A percentile compares a stretch with the other conserved stretches of the same genome.
Conservation (phyloP, 164 flowering plant genomes). For the Vitis vinifera region DNA sequence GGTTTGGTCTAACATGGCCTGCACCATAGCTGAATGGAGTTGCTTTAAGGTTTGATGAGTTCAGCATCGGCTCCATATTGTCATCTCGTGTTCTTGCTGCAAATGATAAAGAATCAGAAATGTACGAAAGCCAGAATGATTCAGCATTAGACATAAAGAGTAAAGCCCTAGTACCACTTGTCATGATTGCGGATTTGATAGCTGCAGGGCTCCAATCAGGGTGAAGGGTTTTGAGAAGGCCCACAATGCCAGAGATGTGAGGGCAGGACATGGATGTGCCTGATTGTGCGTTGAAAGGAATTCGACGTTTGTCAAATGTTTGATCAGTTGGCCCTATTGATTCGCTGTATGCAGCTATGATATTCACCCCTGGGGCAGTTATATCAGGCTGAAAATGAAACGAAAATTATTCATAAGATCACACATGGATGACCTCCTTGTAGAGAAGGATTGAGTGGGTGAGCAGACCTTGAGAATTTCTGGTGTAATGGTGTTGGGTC, state of each 20-base stretch:
- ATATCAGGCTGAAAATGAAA: constrained; percentile 61
- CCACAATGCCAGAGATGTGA: constrained; percentile 65
- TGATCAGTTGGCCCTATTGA: constrained; percentile 27
- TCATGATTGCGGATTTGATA: constrained; percentile 80
- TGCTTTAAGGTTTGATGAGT: constrained; percentile 20
- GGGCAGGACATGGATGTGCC: constrained; percentile 92
- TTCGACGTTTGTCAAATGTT: constrained; percentile 28
- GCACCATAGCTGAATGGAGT: constrained; percentile 62
- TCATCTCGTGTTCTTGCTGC: constrained; percentile 51
- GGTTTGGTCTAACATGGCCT: constrained; percentile 62
- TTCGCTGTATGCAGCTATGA: constrained; percentile 56
- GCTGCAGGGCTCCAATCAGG: constrained; percentile 79
- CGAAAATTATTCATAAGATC: neutral
- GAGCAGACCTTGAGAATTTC: constrained; percentile 58
- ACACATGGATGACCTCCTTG: no score
- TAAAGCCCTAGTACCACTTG: constrained; percentile 36
- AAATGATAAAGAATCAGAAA: neutral
- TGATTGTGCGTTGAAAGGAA: constrained; percentile 29
- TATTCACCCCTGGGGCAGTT: constrained; percentile 69
- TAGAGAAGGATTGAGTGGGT: neutral
- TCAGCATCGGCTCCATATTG: constrained; percentile 27
- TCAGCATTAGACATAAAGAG: neutral
- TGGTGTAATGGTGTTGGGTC: constrained; percentile 48
- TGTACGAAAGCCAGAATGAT: neutral
- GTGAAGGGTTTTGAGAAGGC: constrained; percentile 50